A percentile compares a stretch with the other conserved stretches of the same genome.
Conservation (phyloP, 2,329 filamentous ascomycete genomes). For the Pyricularia grisea region DNA sequence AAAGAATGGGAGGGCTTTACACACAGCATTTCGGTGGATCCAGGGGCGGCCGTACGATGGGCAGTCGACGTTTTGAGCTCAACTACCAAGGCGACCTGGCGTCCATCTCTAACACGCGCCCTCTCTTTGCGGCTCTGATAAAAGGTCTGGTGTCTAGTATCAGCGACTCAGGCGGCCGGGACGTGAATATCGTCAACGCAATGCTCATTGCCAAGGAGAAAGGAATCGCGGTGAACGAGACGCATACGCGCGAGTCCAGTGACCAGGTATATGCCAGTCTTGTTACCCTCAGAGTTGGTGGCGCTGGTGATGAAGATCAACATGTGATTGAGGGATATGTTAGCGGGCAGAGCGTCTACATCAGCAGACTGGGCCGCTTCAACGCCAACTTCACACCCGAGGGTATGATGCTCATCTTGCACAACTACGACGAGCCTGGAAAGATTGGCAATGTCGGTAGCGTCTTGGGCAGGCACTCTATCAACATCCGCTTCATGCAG, state of each 20-base stretch:
- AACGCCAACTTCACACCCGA: slow-evolving; percentile 63
- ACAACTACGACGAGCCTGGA: slow-evolving; percentile 73
- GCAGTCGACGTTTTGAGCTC: slow-evolving; percentile 64
- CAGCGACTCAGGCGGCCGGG: slow-evolving; percentile 52
- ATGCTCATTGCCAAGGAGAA: slow-evolving; percentile 66
- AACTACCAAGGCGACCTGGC: slow-evolving; percentile 70
- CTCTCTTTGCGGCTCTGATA: slow-evolving; percentile 68
- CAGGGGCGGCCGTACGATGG: slow-evolving; percentile 33
- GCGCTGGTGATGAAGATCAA: slow-evolving; percentile 16
- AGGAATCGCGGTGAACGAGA: slow-evolving; percentile 69
- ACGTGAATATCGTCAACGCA: slow-evolving; percentile 79
- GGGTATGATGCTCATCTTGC: slow-evolving; percentile 65
- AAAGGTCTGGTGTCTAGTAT: slow-evolving; percentile 67
- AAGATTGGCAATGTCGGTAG: slow-evolving; percentile 75
- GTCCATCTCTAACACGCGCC: slow-evolving; percentile 62
- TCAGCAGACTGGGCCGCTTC: slow-evolving; percentile 66
- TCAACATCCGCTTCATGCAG: slow-evolving; percentile 77
- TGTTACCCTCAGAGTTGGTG: slow-evolving; percentile 54
- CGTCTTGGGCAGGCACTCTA: slow-evolving; percentile 56
- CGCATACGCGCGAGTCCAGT: slow-evolving; percentile 52
- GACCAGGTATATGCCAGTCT: slow-evolving; percentile 58
- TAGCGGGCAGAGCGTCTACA: slow-evolving; percentile 53
- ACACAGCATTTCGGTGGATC: slow-evolving; percentile 59
- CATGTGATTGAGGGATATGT: slow-evolving; percentile 58
- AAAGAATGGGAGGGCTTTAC: slow-evolving; percentile 72